Evolutionary conservation across 2,329 filamentous ascomycete genomes (phyloP), one percentile per base, ranked within the genome.

Genomic region (Penicillium sp.): DNA sequence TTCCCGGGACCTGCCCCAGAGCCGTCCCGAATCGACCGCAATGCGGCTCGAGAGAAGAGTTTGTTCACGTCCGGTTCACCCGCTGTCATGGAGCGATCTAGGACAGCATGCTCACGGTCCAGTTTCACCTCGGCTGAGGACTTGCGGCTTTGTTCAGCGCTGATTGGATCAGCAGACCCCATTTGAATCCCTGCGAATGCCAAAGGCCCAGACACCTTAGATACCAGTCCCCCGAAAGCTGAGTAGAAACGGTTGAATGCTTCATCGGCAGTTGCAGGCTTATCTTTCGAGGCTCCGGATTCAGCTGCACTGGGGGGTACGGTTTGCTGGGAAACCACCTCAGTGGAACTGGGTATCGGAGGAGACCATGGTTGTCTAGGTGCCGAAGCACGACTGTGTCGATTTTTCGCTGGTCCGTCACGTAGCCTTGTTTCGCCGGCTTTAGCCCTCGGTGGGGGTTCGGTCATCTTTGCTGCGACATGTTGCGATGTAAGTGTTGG

Each of bases 131-230:
- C 73, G 13, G 75, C 69, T 7, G 68, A 57, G 2, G 73, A 67
- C 56, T 74, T 75, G 50, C 69, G 71, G 47, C 56, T 66, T n/a
- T 68, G 53, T 27, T 67, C 64, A 4, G 63, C 33, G 41, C 70
- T 65, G 21, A 47, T 59, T 10, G 69, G 50, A 33, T 78, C 75
- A 51, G 83, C 80, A 31, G 71, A 71, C 29, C 86, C 84, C 6
- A 99, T 81, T 0, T 94, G 94, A 9, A 99, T 83, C 1, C 93
- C 93, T 5, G 94, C 91, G 77, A 97, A 99, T 4, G 93, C 93
- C 31, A 99, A 80, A 1, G 93, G 93, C 0, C 93, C 92, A 0
- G 93, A 95, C 13, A 97, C 85, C 66, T 88, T 89, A 60, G 91
- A 94, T 70, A 97, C 90, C 48, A 97, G 84, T 54, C 85, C 91